These are phyloP conservation scores for Arthromyces matolae DNA, from an alignment of 768 basidiomycete species.

Conservation along the genomic window DNA sequence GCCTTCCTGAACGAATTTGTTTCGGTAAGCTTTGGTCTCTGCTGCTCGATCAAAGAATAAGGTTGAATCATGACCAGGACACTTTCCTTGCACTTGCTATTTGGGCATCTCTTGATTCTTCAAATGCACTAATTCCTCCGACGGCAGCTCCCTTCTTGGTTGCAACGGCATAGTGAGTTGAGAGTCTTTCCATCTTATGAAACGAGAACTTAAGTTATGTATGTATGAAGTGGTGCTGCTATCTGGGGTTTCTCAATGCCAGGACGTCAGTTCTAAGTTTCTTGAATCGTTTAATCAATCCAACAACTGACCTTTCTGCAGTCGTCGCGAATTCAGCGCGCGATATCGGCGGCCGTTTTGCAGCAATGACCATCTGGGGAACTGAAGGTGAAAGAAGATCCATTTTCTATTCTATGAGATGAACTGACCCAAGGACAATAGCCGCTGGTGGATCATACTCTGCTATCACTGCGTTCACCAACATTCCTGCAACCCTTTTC, in stretches of 20 bases:
- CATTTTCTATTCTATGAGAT: neutral
- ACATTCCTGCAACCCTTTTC: slow-evolving; percentile 60
- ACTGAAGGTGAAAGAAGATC: slow-evolving; percentile 28
- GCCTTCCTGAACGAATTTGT: slow-evolving; percentile 57
- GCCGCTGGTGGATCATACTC: slow-evolving; percentile 55
- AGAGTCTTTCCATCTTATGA: neutral
- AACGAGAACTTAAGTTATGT: neutral
- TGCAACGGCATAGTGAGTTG: slow-evolving; percentile 54
- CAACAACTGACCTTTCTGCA: slow-evolving; percentile 16
- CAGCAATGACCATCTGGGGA: slow-evolving; percentile 62
- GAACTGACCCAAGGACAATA: slow-evolving; percentile 13
- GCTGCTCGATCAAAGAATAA: neutral
- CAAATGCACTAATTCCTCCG: slow-evolving; percentile 56
- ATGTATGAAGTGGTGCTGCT: slow-evolving; percentile 39
- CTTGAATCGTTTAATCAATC: neutral
- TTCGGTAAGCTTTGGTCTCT: slow-evolving; percentile 32
- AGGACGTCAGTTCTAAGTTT: slow-evolving; percentile 34
- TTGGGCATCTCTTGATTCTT: slow-evolving; percentile 54
- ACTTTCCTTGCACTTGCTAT: slow-evolving; percentile 48
- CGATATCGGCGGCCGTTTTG: slow-evolving; percentile 63
- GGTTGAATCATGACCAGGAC: slow-evolving; percentile 26
- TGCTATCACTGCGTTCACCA: slow-evolving; percentile 61
- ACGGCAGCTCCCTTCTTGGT: slow-evolving; percentile 48
- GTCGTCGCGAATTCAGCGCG: slow-evolving; percentile 66
- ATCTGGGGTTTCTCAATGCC: slow-evolving; percentile 60